Percentiles rank a stretch among this genome's conserved stretches.
phyloP scores from a whole-genome alignment of 1,284 basidiomycete genomes.

The Amylostereum areolatum region DNA sequence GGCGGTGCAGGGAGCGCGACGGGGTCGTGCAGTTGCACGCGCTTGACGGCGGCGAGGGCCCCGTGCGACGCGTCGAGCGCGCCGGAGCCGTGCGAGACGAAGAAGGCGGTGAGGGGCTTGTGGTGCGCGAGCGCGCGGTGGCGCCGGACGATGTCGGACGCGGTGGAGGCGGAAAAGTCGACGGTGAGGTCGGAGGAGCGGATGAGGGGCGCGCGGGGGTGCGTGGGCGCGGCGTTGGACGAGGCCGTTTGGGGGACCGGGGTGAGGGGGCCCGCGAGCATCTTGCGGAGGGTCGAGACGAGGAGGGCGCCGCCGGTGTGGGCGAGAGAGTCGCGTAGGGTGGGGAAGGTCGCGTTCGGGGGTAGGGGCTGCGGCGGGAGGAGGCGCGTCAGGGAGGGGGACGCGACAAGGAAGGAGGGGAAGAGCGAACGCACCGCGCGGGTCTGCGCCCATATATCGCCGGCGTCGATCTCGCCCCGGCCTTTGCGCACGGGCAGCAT shows the following conservation, averaged over 20 bases:
- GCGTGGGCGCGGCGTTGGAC: slow-evolving; percentile 20
- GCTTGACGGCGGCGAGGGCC: slow-evolving; percentile 27
- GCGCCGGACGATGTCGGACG: slow-evolving; percentile 47
- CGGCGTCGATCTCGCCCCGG: slow-evolving; percentile 43
- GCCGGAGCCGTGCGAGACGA: slow-evolving; percentile 12
- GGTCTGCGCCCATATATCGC: slow-evolving; percentile 47
- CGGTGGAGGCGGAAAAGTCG: slow-evolving; percentile 53
- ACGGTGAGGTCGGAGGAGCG: slow-evolving; percentile 46
- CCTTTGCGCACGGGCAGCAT: slow-evolving; percentile 40
- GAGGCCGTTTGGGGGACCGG: background rate
- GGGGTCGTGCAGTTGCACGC: slow-evolving; percentile 39
- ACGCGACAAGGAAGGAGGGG: background rate
- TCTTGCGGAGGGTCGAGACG: slow-evolving; percentile 61
- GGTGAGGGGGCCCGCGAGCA: slow-evolving; percentile 50
- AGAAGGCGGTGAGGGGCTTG: slow-evolving; percentile 41
- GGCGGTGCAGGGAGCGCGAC: too few relatives aligned
- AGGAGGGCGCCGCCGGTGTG: slow-evolving; percentile 65
- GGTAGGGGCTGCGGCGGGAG: slow-evolving; percentile 39
- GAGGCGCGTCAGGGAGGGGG: background rate
- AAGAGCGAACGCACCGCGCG: slow-evolving; percentile 32
- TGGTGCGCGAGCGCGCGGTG: slow-evolving; percentile 70
- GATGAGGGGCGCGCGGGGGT: slow-evolving; percentile 58
- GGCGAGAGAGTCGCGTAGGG: slow-evolving; percentile 59
- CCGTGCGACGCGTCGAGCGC: too few relatives aligned
- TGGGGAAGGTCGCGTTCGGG: slow-evolving; percentile 41